These are phyloP conservation scores for Ceratonia siliqua DNA, from an alignment of 306 rosid genomes.

Conservation along the genomic window DNA sequence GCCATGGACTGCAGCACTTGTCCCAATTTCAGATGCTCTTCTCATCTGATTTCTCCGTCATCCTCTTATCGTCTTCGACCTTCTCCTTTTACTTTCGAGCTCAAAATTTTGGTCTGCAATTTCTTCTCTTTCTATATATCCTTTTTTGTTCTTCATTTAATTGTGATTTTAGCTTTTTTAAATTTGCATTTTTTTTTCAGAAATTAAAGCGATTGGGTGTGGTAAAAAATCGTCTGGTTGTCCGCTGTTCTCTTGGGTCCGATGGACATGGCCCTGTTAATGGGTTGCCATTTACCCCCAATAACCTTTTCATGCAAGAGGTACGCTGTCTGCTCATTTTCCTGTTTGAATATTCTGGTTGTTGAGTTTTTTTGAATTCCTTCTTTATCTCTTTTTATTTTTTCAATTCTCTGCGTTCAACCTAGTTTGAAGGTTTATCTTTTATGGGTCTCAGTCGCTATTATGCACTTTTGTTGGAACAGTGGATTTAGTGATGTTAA, in stretches of 20 bases:
- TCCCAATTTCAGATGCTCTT: conserved; percentile 61
- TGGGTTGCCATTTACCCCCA: conserved; percentile 65
- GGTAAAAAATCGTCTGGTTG: conserved; percentile 47
- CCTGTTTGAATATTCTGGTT: background rate
- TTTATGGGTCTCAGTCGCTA: conserved; percentile 3
- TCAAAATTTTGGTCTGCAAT: conserved; percentile 51
- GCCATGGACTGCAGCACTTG: conserved; percentile 63
- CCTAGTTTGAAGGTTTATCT: conserved; percentile 17
- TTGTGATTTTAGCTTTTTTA: background rate
- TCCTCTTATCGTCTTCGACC: conserved; percentile 51
- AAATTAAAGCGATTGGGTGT: conserved; percentile 58
- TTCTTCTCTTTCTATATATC: background rate
- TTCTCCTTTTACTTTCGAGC: conserved; percentile 43
- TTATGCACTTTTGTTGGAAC: conserved; percentile 20
- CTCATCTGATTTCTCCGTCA: conserved; percentile 52
- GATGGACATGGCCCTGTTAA: conserved; percentile 57
- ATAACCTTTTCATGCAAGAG: conserved; percentile 86
- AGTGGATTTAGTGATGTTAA: conserved; percentile 29
- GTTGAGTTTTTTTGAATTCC: conserved; percentile 5
- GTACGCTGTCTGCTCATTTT: conserved; percentile 40
- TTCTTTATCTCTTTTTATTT: background rate
- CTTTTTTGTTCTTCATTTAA: background rate
- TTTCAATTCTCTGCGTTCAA: background rate
- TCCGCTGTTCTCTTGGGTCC: conserved; percentile 61
- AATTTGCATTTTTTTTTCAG: conserved; percentile 37